A percentile compares a stretch with the other conserved stretches of the same genome.
phyloP scores from a whole-genome alignment of 441 rosid genomes.

The Pelargonium citronellum region DNA sequence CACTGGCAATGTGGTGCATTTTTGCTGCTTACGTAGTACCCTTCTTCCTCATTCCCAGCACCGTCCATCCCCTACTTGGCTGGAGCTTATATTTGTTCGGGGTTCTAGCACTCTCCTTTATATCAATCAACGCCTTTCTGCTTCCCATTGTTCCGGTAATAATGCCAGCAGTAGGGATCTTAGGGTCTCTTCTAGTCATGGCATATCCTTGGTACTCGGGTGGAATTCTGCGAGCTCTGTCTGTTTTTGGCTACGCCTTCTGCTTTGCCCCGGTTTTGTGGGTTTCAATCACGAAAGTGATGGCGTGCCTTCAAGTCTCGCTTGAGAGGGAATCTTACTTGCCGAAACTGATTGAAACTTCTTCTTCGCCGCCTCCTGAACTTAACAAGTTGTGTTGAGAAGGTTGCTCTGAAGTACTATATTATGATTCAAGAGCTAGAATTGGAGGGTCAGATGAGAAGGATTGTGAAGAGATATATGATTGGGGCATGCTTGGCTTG shows the following conservation, averaged over 20 bases:
- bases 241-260: constrained; percentile 66
- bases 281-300: constrained; percentile 48
- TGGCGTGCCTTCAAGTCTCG: constrained; percentile 52
- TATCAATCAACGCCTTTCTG: constrained; percentile 57
- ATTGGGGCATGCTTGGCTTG: neutral
- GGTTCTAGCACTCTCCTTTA: constrained; percentile 47
- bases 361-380: constrained; percentile 46
- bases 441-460: neutral
- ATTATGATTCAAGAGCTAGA: neutral
- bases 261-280: constrained; percentile 64
- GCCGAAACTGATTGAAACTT: constrained; percentile 43
- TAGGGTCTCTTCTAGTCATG: constrained; percentile 78
- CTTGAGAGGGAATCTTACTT: constrained; percentile 66
- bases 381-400: constrained; percentile 47
- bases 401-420: neutral
- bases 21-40: constrained; percentile 62
- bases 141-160: constrained; percentile 52
- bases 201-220: constrained; percentile 67
- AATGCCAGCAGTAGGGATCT: constrained; percentile 54
- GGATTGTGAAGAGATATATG: neutral
- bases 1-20: constrained; percentile 59
- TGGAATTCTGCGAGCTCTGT: constrained; percentile 65
- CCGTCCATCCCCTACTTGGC: constrained; percentile 68
- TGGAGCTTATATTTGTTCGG: constrained; percentile 76
- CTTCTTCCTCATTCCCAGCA: constrained; percentile 64